phyloP scores from a whole-genome alignment of 2,329 filamentous ascomycete species.

The Bipolaris oryzae region DNA sequence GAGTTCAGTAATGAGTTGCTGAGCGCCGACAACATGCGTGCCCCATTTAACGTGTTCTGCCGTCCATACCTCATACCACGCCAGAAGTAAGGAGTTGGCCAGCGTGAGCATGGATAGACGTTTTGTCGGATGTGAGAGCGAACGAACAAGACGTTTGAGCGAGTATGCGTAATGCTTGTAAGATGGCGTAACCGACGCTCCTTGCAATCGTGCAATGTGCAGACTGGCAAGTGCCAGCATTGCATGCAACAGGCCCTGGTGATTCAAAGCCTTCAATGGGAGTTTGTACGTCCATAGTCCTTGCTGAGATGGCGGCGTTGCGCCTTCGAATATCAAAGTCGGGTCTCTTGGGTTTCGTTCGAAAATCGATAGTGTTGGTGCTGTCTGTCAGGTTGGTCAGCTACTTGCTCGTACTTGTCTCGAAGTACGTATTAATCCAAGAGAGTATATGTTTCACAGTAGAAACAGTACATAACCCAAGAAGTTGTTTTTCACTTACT shows the following conservation, averaged over 20 bases:
- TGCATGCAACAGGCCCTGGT: slow-evolving; percentile 87
- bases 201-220: slow-evolving; percentile 84
- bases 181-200: slow-evolving; percentile 75
- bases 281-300: slow-evolving; percentile 74
- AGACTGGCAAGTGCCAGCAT: slow-evolving; percentile 86
- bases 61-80: slow-evolving; percentile 92
- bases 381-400: slow-evolving; percentile 59
- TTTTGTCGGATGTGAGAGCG: slow-evolving; percentile 72
- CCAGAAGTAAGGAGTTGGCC: slow-evolving; percentile 84
- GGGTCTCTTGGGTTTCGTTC: slow-evolving; percentile 81
- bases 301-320: slow-evolving; percentile 38
- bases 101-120: slow-evolving; percentile 79
- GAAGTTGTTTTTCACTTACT: slow-evolving; percentile 19
- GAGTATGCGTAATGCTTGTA: slow-evolving; percentile 92
- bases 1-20: slow-evolving; percentile 81
- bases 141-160: slow-evolving; percentile 76
- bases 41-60: slow-evolving; percentile 97
- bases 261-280: slow-evolving; percentile 76
- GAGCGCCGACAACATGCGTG: slow-evolving; percentile 84
- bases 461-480: neutral
- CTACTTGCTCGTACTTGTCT: neutral
- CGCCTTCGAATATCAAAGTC: slow-evolving; percentile 65
- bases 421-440: neutral
- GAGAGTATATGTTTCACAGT: neutral
- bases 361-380: slow-evolving; percentile 83